Evolutionary conservation across 768 basidiomycete species (phyloP).

Genomic region (Boletellus sp.): DNA sequence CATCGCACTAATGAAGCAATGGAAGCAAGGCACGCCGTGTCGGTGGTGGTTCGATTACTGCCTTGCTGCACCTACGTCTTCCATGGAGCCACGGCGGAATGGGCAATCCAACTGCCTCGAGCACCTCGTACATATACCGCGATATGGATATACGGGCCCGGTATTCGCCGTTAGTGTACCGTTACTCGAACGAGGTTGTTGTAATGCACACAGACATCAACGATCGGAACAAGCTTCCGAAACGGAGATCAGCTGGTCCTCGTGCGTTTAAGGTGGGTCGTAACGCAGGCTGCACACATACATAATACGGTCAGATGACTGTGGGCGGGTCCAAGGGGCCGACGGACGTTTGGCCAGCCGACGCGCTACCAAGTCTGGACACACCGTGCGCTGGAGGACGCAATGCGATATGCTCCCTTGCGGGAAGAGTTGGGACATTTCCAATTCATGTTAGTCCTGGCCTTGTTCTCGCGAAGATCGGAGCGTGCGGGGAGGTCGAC

Average conservation of each 20-base stretch:
- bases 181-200: conserved; percentile 6
- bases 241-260: conserved; percentile 26
- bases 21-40: conserved; percentile 21
- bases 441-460: conserved; percentile 18
- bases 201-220: conserved; percentile 9
- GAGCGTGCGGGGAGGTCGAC: conserved; percentile 10
- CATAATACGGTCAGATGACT: conserved; percentile 14
- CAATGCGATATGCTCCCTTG: not conserved
- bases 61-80: conserved; percentile 11
- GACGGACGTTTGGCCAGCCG: not conserved
- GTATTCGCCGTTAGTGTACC: conserved; percentile 1
- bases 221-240: conserved; percentile 9
- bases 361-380: too few species aligned
- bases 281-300: conserved; percentile 9
- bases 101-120: conserved; percentile 5
- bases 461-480: conserved; percentile 13
- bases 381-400: too few species aligned
- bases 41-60: conserved; percentile 2
- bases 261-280: conserved; percentile 31
- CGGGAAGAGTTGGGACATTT: conserved; percentile 29
- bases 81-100: conserved; percentile 6
- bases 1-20: conserved; percentile 26
- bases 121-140: conserved; percentile 14
- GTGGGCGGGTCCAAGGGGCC: not conserved
- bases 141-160: conserved; percentile 14